Conservation (phyloP, 75 land plant genomes). For the Adiantum capillusveneris region DNA sequence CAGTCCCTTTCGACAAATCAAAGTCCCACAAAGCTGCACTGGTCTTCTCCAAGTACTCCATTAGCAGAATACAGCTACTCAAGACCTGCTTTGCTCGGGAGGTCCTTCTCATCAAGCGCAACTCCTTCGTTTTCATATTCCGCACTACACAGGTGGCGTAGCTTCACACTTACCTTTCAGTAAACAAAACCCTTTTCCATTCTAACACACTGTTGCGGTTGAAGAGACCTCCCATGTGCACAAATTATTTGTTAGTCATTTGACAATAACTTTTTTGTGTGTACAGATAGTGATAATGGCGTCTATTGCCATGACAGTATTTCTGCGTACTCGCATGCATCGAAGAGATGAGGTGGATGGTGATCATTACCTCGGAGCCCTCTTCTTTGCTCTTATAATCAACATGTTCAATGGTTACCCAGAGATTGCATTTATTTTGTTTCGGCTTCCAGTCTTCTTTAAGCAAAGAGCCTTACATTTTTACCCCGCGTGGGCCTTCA, state of each 20-base stretch:
- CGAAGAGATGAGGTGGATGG: conserved; percentile 39
- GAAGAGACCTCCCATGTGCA: too few species aligned
- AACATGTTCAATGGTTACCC: conserved; percentile 92
- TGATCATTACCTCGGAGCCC: conserved; percentile 49
- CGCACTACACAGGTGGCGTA: conserved; percentile 34
- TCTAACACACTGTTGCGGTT: too few species aligned
- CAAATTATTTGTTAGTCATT: not conserved
- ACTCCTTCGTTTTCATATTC: conserved; percentile 72
- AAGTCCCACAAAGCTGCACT: conserved; percentile 69
- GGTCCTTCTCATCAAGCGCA: conserved; percentile 69
- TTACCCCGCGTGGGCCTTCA: conserved; percentile 80
- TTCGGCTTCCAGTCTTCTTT: conserved; percentile 78
- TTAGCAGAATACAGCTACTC: conserved; percentile 57
- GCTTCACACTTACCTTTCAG: not conserved
- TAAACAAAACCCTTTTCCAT: too few species aligned
- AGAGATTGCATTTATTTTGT: conserved; percentile 58
- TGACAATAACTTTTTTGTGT: conserved; percentile 5
- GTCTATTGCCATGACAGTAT: conserved; percentile 52
- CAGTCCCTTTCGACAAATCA: conserved; percentile 51
- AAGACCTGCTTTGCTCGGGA: conserved; percentile 65
- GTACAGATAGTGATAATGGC: conserved; percentile 57
- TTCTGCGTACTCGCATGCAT: conserved; percentile 54
- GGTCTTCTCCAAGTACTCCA: conserved; percentile 35
- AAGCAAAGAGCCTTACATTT: conserved; percentile 85
- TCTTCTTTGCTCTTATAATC: conserved; percentile 45